Conservation (phyloP, 2,329 filamentous ascomycete genomes). For the Diaporthe velutina region DNA sequence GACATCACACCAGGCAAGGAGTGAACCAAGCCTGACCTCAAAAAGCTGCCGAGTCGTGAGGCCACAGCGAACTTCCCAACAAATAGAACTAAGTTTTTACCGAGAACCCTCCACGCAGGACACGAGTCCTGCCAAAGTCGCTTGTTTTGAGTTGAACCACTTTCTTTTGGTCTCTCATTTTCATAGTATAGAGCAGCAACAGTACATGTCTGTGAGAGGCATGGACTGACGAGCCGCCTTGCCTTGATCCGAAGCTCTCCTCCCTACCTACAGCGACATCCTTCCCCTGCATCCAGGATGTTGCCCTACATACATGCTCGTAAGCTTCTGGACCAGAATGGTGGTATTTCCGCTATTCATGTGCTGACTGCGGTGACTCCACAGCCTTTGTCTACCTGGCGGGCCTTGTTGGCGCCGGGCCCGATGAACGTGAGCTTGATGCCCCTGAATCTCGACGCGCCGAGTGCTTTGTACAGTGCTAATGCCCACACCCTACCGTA, state of each 20-base stretch:
- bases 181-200: background rate
- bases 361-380: conserved; percentile 39
- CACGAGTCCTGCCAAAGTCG: background rate
- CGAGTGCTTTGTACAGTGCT: background rate
- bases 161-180: background rate
- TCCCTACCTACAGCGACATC: background rate
- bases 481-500: conserved; percentile 53
- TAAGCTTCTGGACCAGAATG: conserved; percentile 36
- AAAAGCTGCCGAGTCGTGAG: conserved; percentile 27
- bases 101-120: background rate
- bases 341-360: background rate
- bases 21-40: conserved; percentile 5
- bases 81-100: background rate
- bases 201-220: conserved; percentile 4
- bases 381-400: conserved; percentile 60
- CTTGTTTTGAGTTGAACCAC: background rate
- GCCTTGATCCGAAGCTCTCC: background rate
- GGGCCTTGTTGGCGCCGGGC: conserved; percentile 55
- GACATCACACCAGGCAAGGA: conserved; percentile 26
- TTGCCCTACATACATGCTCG: conserved; percentile 52
- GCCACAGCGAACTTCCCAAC: background rate
- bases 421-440: conserved; percentile 59
- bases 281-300: conserved; percentile 43
- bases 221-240: conserved; percentile 30
- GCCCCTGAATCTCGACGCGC: background rate